Conservation (phyloP, 148 eudicot species). For the Heliamphora exappendiculata region DNA sequence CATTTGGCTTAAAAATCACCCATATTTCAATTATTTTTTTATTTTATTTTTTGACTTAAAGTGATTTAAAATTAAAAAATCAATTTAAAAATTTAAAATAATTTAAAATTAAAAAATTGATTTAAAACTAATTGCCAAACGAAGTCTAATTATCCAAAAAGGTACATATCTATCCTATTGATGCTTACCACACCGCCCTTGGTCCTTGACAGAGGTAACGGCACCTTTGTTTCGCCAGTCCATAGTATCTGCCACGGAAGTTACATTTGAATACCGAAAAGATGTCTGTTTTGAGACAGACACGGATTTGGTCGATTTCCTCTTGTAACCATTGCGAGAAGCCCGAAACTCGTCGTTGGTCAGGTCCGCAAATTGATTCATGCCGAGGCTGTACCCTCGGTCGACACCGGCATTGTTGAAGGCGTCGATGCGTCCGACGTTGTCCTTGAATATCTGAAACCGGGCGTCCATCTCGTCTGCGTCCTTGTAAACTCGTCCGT, state of each 20-base stretch:
- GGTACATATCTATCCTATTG: background rate
- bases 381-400: constrained; percentile 25
- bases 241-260: constrained; percentile 14
- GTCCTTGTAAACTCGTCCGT: constrained; percentile 48
- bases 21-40: no score
- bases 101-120: no score
- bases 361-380: constrained; percentile 56
- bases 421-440: constrained; percentile 39
- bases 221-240: constrained; percentile 63
- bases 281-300: constrained; percentile 9
- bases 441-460: constrained; percentile 41
- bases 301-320: background rate
- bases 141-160: no score
- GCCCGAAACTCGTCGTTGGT: constrained; percentile 52
- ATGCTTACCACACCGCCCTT: constrained; percentile 48
- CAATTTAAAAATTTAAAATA: no score
- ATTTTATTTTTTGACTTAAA: no score
- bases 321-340: constrained; percentile 36
- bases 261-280: constrained; percentile 38
- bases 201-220: constrained; percentile 50
- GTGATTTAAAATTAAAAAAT: no score
- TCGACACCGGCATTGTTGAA: constrained; percentile 31
- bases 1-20: no score
- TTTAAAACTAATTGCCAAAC: no score
- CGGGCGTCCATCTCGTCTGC: constrained; percentile 36